Base-by-base conservation (phyloP, 176 grass and related monocot genomes). In the Oryza glumipatula region DNA sequence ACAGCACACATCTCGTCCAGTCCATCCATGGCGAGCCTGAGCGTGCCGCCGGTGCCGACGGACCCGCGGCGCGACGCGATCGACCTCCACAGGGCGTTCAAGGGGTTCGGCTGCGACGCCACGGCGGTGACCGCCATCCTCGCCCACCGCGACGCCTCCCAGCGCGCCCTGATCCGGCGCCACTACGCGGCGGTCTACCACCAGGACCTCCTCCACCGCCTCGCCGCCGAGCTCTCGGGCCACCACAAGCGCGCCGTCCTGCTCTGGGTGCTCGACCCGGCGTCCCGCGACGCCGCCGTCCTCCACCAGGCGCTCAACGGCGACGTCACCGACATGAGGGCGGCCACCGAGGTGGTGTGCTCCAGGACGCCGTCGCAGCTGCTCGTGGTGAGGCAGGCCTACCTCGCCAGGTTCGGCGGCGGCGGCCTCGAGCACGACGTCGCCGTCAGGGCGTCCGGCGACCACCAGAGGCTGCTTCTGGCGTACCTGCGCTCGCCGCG, bases 1-100 rank as follows among this genome's bases (percentile, higher is more conserved):
- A 35, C 28, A 35, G 33, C 33, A 35, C 28, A 30, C 26, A 26
- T 26, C 26, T 26, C 26, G 26, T 26, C 26, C 26, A 26, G 26
- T 26, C 33, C 4, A 8, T 35, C 45, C 1, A 89, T 95, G 93
- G 82, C 96, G 78, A 95, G 85, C 63, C 83, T 94, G n/a, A 95
- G 79, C 48, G 70, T 98, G 69, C 93, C 96, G 7, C 86, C 91
- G 54, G 88, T 85, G 69, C 80, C 45, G 17, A 77, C 91, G 17
- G 89, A 81, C 47, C 80, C 96, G 14, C 96, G 91, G 4, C 88
- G 95, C 11, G 96, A 98, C 78, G 93, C 96, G 81, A 82, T 92
- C 61, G 93, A 95, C 72, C 96, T 98, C 30, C 80, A 98, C 96
- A 89, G 74, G 60, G 96, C 96, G 56, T 95, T 98, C 89, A 92